These are phyloP conservation scores for Knufia petricola DNA, from an alignment of 2,329 filamentous ascomycete species.

Conservation along the genomic window DNA sequence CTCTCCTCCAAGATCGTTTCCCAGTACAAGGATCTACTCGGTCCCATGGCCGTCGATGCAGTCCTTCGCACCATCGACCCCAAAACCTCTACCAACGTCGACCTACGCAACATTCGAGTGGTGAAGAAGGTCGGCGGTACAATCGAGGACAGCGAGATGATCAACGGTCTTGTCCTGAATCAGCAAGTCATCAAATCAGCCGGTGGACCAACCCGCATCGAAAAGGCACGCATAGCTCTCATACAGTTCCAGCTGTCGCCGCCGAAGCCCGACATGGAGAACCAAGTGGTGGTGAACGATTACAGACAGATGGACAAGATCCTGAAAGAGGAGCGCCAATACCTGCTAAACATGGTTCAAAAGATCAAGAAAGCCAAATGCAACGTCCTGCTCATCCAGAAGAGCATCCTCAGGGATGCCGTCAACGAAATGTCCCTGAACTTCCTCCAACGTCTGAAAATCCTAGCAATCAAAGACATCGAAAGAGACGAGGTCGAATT, in stretches of 20 bases:
- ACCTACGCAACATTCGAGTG: constrained; percentile 91
- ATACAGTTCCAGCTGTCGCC: constrained; percentile 99
- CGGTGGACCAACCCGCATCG: constrained; percentile 81
- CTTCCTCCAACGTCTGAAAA: constrained; percentile 94
- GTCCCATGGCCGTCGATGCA: constrained; percentile 96
- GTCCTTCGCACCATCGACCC: constrained; percentile 93
- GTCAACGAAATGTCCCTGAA: constrained; percentile 96
- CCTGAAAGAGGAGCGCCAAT: constrained; percentile 95
- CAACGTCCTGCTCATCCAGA: constrained; percentile 96
- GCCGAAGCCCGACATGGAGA: constrained; percentile 99
- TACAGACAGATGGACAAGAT: constrained; percentile 99
- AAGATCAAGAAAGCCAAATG: constrained; percentile 99
- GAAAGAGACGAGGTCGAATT: constrained; percentile 98
- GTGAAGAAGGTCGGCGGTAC: constrained; percentile 97
- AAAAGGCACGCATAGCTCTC: constrained; percentile 92
- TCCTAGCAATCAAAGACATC: constrained; percentile 92
- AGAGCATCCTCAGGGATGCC: constrained; percentile 93
- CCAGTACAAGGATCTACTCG: constrained; percentile 87
- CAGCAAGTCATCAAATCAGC: constrained; percentile 91
- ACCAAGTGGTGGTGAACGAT: constrained; percentile 97
- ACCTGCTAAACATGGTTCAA: constrained; percentile 97
- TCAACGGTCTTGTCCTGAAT: constrained; percentile 85
- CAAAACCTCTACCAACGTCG: constrained; percentile 91
- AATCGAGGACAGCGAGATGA: constrained; percentile 95
- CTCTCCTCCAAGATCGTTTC: constrained; percentile 98